Percentiles rank a stretch among this genome's conserved stretches.
Evolutionary conservation across 2,329 filamentous ascomycete species (phyloP).

Genomic region (Exserohilum turcica): DNA sequence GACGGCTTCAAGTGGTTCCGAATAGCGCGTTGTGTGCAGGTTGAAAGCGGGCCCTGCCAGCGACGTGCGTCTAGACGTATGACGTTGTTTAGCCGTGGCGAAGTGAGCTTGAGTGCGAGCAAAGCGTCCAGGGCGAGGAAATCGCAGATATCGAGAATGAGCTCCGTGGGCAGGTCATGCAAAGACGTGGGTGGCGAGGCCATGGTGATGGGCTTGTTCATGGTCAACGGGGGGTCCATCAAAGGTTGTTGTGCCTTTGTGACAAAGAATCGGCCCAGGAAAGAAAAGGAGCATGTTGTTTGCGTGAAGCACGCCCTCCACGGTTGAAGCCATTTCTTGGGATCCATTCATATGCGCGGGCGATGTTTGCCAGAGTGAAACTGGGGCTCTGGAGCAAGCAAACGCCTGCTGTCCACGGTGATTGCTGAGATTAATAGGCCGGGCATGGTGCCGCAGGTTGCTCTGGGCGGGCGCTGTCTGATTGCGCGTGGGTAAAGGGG

Average conservation of each 20-base stretch:
- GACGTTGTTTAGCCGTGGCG: constrained; percentile 36
- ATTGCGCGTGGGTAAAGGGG: neutral
- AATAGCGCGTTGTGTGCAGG: constrained; percentile 40
- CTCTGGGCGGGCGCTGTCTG: neutral
- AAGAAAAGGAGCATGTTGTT: neutral
- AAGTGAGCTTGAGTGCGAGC: constrained; percentile 48
- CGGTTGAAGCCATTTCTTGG: neutral
- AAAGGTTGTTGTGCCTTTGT: neutral
- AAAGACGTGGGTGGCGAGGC: constrained; percentile 14
- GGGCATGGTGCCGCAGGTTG: neutral
- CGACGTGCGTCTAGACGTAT: constrained; percentile 25
- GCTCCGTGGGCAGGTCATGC: constrained; percentile 47
- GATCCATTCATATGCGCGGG: neutral
- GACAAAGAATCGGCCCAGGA: neutral
- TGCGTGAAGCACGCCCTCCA: neutral
- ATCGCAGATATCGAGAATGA: constrained; percentile 47
- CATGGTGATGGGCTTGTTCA: constrained; percentile 7
- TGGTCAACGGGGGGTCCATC: neutral
- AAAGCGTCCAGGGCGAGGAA: constrained; percentile 45
- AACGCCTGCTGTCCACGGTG: neutral
- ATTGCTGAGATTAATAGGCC: neutral
- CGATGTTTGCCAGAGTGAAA: neutral
- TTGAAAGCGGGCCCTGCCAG: constrained; percentile 21
- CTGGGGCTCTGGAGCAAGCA: neutral
- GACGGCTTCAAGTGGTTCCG: constrained; percentile 30